A percentile compares a stretch with the other conserved stretches of the same genome.
phyloP scores from a whole-genome alignment of 345 rosid species.

The Citrus trifoliata region DNA sequence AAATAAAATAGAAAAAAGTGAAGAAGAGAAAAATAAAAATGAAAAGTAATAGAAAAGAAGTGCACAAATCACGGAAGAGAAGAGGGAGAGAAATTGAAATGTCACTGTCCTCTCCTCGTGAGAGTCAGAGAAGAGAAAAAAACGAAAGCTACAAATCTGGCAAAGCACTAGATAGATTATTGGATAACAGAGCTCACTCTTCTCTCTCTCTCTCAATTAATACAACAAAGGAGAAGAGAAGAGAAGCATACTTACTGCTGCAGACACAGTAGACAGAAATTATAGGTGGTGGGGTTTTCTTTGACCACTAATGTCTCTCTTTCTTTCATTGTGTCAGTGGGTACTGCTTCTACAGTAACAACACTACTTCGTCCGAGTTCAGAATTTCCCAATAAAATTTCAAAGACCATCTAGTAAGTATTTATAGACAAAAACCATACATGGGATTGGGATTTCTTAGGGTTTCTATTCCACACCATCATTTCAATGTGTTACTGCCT shows the following conservation, averaged over 20 bases:
- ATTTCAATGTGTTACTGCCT: no score
- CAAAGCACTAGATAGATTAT: conserved; percentile 6
- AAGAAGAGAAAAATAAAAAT: not conserved
- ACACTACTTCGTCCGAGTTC: not conserved
- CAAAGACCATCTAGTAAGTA: no score
- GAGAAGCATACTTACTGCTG: not conserved
- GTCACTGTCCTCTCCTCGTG: conserved; percentile 31
- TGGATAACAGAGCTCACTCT: conserved; percentile 1
- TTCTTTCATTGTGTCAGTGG: not conserved
- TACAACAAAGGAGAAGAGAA: not conserved
- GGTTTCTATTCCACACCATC: no score
- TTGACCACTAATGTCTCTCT: not conserved
- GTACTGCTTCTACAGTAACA: not conserved
- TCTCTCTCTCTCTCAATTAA: conserved; percentile 6
- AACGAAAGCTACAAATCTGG: conserved; percentile 31
- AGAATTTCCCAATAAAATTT: not conserved
- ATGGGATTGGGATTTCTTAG: no score
- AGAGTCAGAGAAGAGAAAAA: conserved; percentile 34
- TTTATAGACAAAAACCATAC: no score
- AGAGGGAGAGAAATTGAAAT: conserved; percentile 10
- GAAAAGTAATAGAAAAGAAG: not conserved
- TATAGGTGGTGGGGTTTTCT: conserved; percentile 4
- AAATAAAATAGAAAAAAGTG: not conserved
- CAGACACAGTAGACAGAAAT: not conserved
- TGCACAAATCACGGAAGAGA: conserved; percentile 16